phyloP scores from a whole-genome alignment of 352 stramenopile species.

The Globisporangium spiculum region DNA sequence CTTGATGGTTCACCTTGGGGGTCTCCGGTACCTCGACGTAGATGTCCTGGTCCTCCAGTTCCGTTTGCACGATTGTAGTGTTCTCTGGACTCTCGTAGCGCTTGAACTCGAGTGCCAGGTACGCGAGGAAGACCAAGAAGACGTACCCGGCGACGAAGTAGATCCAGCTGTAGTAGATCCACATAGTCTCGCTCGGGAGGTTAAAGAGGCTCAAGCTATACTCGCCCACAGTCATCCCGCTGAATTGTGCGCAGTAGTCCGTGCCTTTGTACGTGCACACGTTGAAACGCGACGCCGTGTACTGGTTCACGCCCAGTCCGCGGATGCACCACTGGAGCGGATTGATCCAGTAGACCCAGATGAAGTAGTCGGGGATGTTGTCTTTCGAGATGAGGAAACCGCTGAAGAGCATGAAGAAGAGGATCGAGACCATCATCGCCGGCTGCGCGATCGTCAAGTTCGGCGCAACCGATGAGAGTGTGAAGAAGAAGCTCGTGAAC shows the following conservation, averaged over 20 bases:
- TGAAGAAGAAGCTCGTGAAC: slow-evolving; percentile 72
- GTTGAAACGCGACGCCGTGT: slow-evolving; percentile 36
- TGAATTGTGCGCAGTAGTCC: slow-evolving; percentile 46
- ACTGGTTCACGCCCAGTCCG: slow-evolving; percentile 64
- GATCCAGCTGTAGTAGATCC: slow-evolving; percentile 58
- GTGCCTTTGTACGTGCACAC: slow-evolving; percentile 46
- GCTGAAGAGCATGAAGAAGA: slow-evolving; percentile 69
- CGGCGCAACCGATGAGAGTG: slow-evolving; percentile 40
- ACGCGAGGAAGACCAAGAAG: slow-evolving; percentile 35
- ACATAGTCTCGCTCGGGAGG: slow-evolving; percentile 41
- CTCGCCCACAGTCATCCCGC: slow-evolving; percentile 34
- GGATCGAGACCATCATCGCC: slow-evolving; percentile 52
- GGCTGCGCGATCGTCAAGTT: slow-evolving; percentile 58
- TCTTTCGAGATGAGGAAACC: slow-evolving; percentile 60
- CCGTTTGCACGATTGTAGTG: slow-evolving; percentile 34
- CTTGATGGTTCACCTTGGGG: slow-evolving; percentile 7
- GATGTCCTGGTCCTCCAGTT: slow-evolving; percentile 22
- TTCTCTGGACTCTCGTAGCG: slow-evolving; percentile 48
- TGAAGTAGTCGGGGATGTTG: slow-evolving; percentile 60
- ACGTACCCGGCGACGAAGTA: slow-evolving; percentile 50
- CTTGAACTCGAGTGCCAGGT: slow-evolving; percentile 51
- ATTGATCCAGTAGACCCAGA: slow-evolving; percentile 84
- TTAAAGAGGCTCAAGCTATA: slow-evolving; percentile 50
- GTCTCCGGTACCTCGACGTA: slow-evolving; percentile 13
- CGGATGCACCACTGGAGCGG: slow-evolving; percentile 65